Evolutionary conservation across 2,329 filamentous ascomycete species (phyloP).

Genomic region (Lasiodiplodia theobromae): DNA sequence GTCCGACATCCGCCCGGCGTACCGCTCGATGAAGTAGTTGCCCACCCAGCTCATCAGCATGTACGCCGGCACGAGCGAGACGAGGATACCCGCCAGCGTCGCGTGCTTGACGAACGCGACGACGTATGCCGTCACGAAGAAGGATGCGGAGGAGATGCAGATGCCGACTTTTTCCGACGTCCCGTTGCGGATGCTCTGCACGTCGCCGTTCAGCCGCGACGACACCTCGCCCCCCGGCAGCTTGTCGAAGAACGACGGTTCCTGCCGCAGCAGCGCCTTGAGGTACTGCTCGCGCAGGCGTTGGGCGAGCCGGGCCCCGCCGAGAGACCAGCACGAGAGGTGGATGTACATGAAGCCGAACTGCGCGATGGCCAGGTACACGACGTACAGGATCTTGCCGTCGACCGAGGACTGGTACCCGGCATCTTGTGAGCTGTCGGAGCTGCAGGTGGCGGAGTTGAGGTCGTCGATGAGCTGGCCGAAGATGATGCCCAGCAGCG

Average conservation of each 20-base stretch:
- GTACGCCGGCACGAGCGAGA: constrained; percentile 69
- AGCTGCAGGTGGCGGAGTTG: constrained; percentile 62
- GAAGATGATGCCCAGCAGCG: constrained; percentile 69
- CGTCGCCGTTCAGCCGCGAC: constrained; percentile 69
- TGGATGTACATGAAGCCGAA: constrained; percentile 71
- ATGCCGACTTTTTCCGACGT: constrained; percentile 76
- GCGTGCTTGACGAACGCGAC: constrained; percentile 72
- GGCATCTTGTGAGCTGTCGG: constrained; percentile 41
- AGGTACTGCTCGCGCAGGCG: constrained; percentile 69
- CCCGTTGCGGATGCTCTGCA: constrained; percentile 70
- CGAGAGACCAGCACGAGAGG: constrained; percentile 68
- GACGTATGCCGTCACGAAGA: constrained; percentile 72
- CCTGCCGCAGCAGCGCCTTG: constrained; percentile 64
- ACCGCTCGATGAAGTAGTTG: constrained; percentile 62
- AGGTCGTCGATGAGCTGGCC: constrained; percentile 69
- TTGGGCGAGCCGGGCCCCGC: constrained; percentile 68
- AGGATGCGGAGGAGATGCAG: constrained; percentile 66
- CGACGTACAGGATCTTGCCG: constrained; percentile 65
- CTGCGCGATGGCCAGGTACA: constrained; percentile 69
- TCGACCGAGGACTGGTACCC: constrained; percentile 57
- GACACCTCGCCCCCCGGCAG: constrained; percentile 69
- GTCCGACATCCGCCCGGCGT: constrained; percentile 57
- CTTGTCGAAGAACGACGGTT: constrained; percentile 69
- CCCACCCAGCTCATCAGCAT: constrained; percentile 65
- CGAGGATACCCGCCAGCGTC: constrained; percentile 68